These are phyloP conservation scores for Hibiscus tridactylites DNA, from an alignment of 345 rosid species.

Conservation along the genomic window DNA sequence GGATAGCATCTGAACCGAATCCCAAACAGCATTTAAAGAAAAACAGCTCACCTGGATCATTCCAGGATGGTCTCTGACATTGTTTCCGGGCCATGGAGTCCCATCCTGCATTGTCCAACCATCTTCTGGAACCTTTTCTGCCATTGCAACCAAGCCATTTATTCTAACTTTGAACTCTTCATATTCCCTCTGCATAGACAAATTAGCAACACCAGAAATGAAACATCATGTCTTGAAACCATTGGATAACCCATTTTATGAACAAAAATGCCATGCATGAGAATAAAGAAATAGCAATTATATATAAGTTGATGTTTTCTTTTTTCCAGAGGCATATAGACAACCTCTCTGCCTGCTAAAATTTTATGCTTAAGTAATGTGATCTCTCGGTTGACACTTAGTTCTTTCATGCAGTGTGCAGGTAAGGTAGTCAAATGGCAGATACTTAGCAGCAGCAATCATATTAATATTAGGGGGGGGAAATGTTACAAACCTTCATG, in stretches of 20 bases:
- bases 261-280: neutral
- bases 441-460: neutral
- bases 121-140: conserved; percentile 90
- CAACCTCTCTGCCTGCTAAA: neutral
- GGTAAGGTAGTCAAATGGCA: neutral
- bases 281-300: neutral
- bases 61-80: conserved; percentile 89
- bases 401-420: neutral
- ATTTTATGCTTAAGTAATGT: neutral
- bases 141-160: conserved; percentile 70
- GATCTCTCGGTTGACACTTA: neutral
- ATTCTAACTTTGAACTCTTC: conserved; percentile 81
- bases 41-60: conserved; percentile 71
- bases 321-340: neutral
- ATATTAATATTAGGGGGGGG: neutral
- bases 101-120: conserved; percentile 99
- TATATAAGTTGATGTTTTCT: no score
- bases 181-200: conserved; percentile 61
- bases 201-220: neutral
- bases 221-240: conserved; percentile 2
- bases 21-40: conserved; percentile 2
- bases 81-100: conserved; percentile 91
- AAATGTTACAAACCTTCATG: conserved; percentile 53
- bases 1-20: neutral
- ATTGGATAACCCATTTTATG: neutral